Base-by-base conservation (phyloP, 2,329 filamentous ascomycete species). In the Aspergillus sojae region DNA sequence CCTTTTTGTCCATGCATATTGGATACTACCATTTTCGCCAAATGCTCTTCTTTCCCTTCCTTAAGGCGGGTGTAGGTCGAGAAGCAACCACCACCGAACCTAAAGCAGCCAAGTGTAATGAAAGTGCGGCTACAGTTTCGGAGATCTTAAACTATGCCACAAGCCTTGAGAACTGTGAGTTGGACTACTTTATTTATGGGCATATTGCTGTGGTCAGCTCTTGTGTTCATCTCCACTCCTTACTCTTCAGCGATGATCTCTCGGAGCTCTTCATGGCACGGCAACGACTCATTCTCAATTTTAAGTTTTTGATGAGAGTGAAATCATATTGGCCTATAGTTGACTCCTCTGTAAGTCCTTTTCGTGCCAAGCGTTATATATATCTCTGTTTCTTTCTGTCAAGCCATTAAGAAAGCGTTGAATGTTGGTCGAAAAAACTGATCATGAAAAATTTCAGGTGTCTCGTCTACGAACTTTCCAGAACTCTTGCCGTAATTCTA, bases 1-100 rank as follows among this genome's bases (percentile, higher is more conserved):
- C 67, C 0, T 71, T 70, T 32, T 50, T 71, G 10, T 60, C 67
- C 9, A 71, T 71, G 69, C 69, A 71, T 57, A 68, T 71, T 53
- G 67, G 65, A 1, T 67, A 63, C 54, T 63, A 68, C 26, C 69
- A 70, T 43, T 69, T 71, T 34, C 63, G 62, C 6, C 68, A 71
- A 41, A 70, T 71, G 63, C 64, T 71, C 5, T 65, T 68, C 28
- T 71, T 70, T 34, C 70, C 68, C 3, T 70, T 70, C 19, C 59
- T 71, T 3, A 60, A 68, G 26, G 60, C 66, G 4, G 62, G 53
- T n/a, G 57, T 58, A 14, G 39, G 50, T 12, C 41, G 41, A 14
- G 46, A 57, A 9, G 59, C 26, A 54, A 34, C 32, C 14, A n/a
- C 41, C 1, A 52, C 41, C 12, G 5, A 41, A 36, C 48, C 59